Base-by-base conservation (phyloP, 2,329 filamentous ascomycete species). In the Fonsecaea nubica region DNA sequence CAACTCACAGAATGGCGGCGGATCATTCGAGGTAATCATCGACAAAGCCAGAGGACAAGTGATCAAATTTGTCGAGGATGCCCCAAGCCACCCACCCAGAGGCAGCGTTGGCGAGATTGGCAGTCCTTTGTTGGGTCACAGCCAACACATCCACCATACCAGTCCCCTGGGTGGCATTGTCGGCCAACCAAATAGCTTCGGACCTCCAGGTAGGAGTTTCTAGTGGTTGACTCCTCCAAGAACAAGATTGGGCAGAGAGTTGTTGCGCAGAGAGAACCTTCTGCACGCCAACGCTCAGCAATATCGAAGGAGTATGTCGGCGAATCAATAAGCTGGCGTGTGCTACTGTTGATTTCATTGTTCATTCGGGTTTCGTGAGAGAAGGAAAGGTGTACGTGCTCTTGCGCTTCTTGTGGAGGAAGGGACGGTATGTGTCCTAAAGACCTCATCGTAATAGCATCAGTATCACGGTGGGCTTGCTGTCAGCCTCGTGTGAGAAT, bases 1-100 rank as follows among this genome's bases (percentile, higher is more conserved):
- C 64, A 96, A 90, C 73, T 76, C 82, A 1, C 87, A 89, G 66
- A 98, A 98, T 74, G 95, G 95, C 54, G 94, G 94, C 53, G 95
- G 95, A n/a, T 90, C 86, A 32, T 96, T 99, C 75, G 88, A 91
- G 38, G 84, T 91, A 69, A 86, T 85, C 67, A 83, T 84, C 45
- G 85, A 87, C 57, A 81, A 78, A 18, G 40, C 63, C 35, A 72
- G 74, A 33, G 77, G 76, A 33, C 75, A 77, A 54, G 77, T 77
- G 45, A 78, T 83, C 74, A 82, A 79, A 69, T 83, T 82, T 67
- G 83, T 89, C 63, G 81, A 85, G 13, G 85, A 86, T 72, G 79
- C 77, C 62, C 81, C 79, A 66, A 78, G 79, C 21, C 75, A 79
- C 12, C 75, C 78, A 13, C 75, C 78, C 70, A 75, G 81, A 72